Evolutionary conservation across 148 eudicot genomes (phyloP), one percentile per base, ranked within the genome.

Genomic region (Spergularia bocconei): DNA sequence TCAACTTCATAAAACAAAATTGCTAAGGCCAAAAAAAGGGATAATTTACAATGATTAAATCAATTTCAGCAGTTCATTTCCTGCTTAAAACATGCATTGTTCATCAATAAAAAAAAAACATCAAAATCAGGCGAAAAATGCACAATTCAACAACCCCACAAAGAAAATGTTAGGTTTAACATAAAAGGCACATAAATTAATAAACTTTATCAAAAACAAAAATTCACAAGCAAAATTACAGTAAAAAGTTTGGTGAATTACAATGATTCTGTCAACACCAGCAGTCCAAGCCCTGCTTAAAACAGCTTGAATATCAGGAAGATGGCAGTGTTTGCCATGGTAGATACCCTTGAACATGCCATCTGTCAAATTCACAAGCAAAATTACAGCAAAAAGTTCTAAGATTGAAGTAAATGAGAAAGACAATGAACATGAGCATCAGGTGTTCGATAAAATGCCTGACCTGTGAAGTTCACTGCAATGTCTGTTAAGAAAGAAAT

Each of bases 381-480:
- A 23, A 39, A 52, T 6, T 57, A 50, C 48, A 70, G 3, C 6
- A 65, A 57, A 50, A 51, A 66, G 7, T 55, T 53, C 14, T 5
- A 25, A 51, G 13, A 50, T 12, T 15, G 36, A 25, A 66, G 48
- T 33, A 38, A 17, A 13, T 5, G 3, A 55, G 48, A 51, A 17
- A 15, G 21, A 64, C 9, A 63, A 56, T 25, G 23, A 56, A 68
- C 57, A 71, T 61, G 68, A 36, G 33, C 50, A 69, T 6, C 65
- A 50, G 50, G 61, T 67, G 67, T 17, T 70, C 41, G 71, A 70
- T 63, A 55, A 75, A 75, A 71, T 78, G 78, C 1, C 84, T 81
- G 41, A 92, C 98, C 98, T 78, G 99, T 95, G 85, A 95, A 90
- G 70, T 95, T 95, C 54, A 92, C 99, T 19, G 98, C 98, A 73